Conservation (phyloP, 495 filamentous ascomycete species). For the Thermochaetoides thermophila region DNA sequence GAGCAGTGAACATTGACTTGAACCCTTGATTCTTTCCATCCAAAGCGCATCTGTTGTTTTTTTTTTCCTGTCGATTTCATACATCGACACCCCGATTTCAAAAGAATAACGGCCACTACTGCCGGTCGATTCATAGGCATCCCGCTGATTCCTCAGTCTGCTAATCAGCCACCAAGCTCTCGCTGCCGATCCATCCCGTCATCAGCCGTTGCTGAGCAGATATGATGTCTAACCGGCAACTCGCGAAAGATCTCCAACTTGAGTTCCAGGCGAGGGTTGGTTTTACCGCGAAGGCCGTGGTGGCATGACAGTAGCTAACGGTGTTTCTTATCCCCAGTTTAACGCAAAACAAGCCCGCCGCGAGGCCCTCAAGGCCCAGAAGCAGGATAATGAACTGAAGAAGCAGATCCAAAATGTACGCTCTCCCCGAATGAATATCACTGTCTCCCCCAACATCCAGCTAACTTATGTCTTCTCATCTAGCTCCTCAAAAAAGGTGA, state of each 20-base stretch:
- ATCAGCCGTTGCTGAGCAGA: neutral
- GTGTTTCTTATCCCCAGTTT: slow-evolving; percentile 36
- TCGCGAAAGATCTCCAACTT: slow-evolving; percentile 35
- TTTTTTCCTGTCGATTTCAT: too few species aligned
- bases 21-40: too few species aligned
- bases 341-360: slow-evolving; percentile 72
- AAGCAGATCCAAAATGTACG: slow-evolving; percentile 66
- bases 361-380: slow-evolving; percentile 66
- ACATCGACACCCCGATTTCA: too few species aligned
- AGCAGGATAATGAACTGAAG: slow-evolving; percentile 69
- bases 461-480: neutral
- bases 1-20: too few species aligned
- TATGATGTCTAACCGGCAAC: slow-evolving; percentile 37
- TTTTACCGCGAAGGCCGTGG: too few species aligned
- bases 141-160: too few species aligned
- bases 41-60: too few species aligned
- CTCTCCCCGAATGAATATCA: slow-evolving; percentile 4
- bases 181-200: neutral
- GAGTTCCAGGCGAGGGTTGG: slow-evolving; percentile 38
- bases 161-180: too few species aligned
- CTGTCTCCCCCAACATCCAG: neutral
- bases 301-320: slow-evolving; percentile 1
- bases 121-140: too few species aligned
- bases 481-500: slow-evolving; percentile 52
- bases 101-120: neutral